Conservation (phyloP, 2,329 filamentous ascomycete species). For the Venturia pyrina region DNA sequence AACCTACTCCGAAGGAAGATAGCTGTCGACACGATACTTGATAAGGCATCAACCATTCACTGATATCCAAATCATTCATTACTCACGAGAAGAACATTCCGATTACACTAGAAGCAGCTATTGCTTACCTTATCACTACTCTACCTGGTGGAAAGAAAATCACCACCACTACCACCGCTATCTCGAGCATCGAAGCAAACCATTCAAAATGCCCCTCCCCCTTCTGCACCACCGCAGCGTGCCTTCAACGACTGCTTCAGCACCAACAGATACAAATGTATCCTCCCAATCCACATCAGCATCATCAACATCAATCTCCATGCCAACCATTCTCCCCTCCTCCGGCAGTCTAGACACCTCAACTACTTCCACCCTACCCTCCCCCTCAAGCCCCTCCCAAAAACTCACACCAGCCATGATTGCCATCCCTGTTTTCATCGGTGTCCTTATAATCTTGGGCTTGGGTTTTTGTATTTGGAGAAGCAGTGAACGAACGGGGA, state of each 20-base stretch:
- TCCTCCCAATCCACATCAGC: background rate
- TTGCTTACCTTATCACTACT: background rate
- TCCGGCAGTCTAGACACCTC: background rate
- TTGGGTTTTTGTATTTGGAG: background rate
- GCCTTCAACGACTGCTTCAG: background rate
- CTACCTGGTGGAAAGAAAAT: too few species aligned
- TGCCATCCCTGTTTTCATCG: background rate
- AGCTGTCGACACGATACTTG: too few species aligned
- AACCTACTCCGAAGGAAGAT: too few species aligned
- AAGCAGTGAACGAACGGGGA: background rate
- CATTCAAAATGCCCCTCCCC: background rate
- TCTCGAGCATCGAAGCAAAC: background rate
- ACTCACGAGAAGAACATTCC: too few species aligned
- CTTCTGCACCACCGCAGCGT: background rate
- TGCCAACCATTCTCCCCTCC: background rate
- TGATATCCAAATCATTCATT: too few species aligned
- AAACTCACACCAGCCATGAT: background rate
- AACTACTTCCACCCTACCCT: background rate
- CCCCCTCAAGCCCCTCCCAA: background rate
- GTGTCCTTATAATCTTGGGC: background rate
- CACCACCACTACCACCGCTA: background rate
- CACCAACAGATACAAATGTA: background rate
- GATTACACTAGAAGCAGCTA: too few species aligned
- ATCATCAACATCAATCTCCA: background rate
- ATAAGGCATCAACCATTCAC: too few species aligned